Percentiles rank a stretch among this genome's conserved stretches.
These are phyloP conservation scores for Dendrobium huoshanense DNA, from an alignment of 106 monocot species.

Conservation along the genomic window DNA sequence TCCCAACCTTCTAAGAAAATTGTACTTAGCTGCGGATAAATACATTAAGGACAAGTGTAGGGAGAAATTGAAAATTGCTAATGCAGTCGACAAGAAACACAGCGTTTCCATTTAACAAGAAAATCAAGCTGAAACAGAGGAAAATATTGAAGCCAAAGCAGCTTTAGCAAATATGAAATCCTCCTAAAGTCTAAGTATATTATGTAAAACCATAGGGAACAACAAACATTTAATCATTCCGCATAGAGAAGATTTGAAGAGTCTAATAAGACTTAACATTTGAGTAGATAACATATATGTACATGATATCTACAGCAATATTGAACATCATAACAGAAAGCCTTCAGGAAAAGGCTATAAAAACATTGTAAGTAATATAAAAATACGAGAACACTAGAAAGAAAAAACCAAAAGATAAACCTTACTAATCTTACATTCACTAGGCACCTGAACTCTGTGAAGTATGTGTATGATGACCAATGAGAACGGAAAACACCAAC, in stretches of 20 bases:
- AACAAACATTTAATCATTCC: background rate
- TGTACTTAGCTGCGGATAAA: background rate
- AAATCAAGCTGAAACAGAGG: background rate
- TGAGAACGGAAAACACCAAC: background rate
- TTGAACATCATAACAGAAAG: background rate
- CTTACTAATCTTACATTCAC: background rate
- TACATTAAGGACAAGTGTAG: background rate
- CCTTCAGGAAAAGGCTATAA: background rate
- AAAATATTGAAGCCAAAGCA: background rate
- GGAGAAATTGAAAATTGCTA: background rate
- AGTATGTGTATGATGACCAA: background rate
- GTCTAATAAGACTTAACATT: background rate
- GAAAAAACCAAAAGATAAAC: background rate
- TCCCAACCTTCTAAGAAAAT: background rate
- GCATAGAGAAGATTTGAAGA: background rate
- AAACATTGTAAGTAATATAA: background rate
- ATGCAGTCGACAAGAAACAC: background rate
- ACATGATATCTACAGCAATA: slow-evolving; percentile 9
- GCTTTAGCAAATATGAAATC: background rate
- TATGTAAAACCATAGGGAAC: background rate
- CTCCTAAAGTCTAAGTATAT: background rate
- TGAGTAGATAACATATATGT: slow-evolving; percentile 5
- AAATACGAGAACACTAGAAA: background rate
- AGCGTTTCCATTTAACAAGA: background rate
- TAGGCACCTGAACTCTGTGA: background rate